phyloP scores from a whole-genome alignment of 2,329 filamentous ascomycete species.

The Neophaeococcomyces aloes region DNA sequence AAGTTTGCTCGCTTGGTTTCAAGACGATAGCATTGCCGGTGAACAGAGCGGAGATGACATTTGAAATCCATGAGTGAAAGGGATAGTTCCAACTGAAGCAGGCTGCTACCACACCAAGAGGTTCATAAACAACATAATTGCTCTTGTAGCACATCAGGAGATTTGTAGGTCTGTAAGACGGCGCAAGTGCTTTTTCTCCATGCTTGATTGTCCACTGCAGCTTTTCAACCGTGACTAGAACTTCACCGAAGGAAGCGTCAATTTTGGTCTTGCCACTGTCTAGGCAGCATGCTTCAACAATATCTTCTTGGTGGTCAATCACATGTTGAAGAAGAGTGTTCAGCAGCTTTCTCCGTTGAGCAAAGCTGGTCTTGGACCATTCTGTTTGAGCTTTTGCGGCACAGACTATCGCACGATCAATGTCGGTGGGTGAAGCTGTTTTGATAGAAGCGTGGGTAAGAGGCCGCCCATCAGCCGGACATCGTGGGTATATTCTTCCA shows the following conservation, averaged over 20 bases:
- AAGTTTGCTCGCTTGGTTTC: slow-evolving; percentile 90
- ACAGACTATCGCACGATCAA: slow-evolving; percentile 66
- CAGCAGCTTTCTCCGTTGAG: slow-evolving; percentile 66
- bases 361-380: slow-evolving; percentile 72
- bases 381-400: slow-evolving; percentile 62
- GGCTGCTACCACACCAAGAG: slow-evolving; percentile 81
- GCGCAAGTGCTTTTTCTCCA: slow-evolving; percentile 67
- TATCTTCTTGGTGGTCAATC: slow-evolving; percentile 77
- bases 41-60: slow-evolving; percentile 82
- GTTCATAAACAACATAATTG: slow-evolving; percentile 83
- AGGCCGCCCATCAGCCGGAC: slow-evolving; percentile 76
- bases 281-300: slow-evolving; percentile 73
- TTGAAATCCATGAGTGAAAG: slow-evolving; percentile 89
- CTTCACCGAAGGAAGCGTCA: slow-evolving; percentile 87
- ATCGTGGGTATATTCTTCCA: slow-evolving; percentile 28
- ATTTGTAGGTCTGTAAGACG: slow-evolving; percentile 70
- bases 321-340: slow-evolving; percentile 66
- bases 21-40: slow-evolving; percentile 84
- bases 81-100: slow-evolving; percentile 96
- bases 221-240: slow-evolving; percentile 87
- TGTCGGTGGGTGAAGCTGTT: slow-evolving; percentile 62
- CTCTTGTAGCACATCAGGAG: slow-evolving; percentile 91
- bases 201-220: slow-evolving; percentile 87
- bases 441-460: slow-evolving; percentile 55
- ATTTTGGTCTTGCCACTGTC: slow-evolving; percentile 91